Percentiles rank a stretch among this genome's conserved stretches.
phyloP scores from a whole-genome alignment of 1,139 yeast species.

The Suhomyces maxii region DNA sequence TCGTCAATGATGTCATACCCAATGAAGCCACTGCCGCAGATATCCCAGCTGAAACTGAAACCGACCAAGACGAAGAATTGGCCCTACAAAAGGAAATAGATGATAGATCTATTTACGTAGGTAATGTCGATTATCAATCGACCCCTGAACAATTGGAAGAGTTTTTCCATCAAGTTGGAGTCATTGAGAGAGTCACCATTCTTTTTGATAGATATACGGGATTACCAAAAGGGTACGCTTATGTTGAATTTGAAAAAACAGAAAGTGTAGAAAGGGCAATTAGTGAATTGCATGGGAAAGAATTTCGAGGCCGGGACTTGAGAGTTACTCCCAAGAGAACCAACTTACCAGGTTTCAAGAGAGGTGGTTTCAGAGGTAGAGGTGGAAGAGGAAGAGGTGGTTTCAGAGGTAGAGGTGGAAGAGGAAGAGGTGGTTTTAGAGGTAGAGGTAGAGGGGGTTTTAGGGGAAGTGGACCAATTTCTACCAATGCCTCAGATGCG shows the following conservation, averaged over 20 bases:
- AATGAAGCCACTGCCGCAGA: no score
- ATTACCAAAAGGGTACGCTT: conserved; percentile 48
- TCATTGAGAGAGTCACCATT: conserved; percentile 41
- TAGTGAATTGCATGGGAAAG: conserved; percentile 34
- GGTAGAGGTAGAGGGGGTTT: conserved; percentile 14
- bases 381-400: conserved; percentile 24
- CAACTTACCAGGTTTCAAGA: conserved; percentile 36
- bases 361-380: conserved; percentile 22
- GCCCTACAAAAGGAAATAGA: conserved; percentile 37
- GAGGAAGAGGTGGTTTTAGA: conserved; percentile 22
- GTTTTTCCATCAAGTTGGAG: conserved; percentile 36
- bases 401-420: conserved; percentile 20
- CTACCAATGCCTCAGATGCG: no score
- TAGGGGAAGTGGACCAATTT: no score
- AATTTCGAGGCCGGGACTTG: conserved; percentile 39
- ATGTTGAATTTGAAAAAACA: conserved; percentile 36
- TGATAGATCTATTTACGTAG: conserved; percentile 41
- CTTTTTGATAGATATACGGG: conserved; percentile 40
- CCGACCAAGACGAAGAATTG: conserved; percentile 29
- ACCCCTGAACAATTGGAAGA: conserved; percentile 46
- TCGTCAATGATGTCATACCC: no score
- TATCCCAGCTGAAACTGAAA: conserved; percentile 18
- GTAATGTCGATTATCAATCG: conserved; percentile 43
- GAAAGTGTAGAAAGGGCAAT: conserved; percentile 37
- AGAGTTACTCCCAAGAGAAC: conserved; percentile 42